Evolutionary conservation across 208 protist species (phyloP), one percentile per base, ranked within the genome.

Genomic region (Acanthamoeba castellanii): DNA sequence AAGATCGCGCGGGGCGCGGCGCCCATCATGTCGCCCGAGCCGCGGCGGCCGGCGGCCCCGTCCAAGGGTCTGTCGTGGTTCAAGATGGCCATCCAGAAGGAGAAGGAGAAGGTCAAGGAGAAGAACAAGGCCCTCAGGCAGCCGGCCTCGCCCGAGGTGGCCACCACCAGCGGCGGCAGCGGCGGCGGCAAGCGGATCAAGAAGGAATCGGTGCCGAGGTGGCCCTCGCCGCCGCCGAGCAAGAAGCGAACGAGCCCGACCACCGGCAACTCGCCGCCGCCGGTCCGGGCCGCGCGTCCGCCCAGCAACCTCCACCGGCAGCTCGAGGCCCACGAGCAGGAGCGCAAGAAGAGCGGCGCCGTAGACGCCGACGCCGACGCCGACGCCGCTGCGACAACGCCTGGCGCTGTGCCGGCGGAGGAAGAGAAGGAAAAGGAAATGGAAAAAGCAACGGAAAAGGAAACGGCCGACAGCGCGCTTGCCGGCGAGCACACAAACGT

Each of bases 41-140:
- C 78, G 14, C 78, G 50, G n/a, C 78, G 47, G 22, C n/a, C 50
- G 47, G 18, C 37, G 16, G 6, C 78, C 6, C 42, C 59, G 70
- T 78, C 70, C 25, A 87, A 87, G 78, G 78, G 78, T 47, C 47
- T 87, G 20, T 87, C 78, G 27, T 87, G 78, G 78, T 61, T 87
- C 50, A 52, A 61, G 47, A 52, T 61, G 50, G 78, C 78, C 1
- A 61, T 87, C 22, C 78, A 87, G 32, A 87, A 61, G 32, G 78
- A 87, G 32, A 87, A 87, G 78, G 78, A 87, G 50, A 87, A 87
- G 78, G 8, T 16, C 76, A 47, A 55, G 76, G 76, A 84, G 32
- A 87, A 61, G 47, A 37, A 5, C 7, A 87, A 87, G 27, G n/a
- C 47, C 16, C 30, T 4, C 47, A 87, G 61, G 78, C 25, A 27